Base-by-base conservation (phyloP, 164 flowering plant species). In the Annona cherimola region DNA sequence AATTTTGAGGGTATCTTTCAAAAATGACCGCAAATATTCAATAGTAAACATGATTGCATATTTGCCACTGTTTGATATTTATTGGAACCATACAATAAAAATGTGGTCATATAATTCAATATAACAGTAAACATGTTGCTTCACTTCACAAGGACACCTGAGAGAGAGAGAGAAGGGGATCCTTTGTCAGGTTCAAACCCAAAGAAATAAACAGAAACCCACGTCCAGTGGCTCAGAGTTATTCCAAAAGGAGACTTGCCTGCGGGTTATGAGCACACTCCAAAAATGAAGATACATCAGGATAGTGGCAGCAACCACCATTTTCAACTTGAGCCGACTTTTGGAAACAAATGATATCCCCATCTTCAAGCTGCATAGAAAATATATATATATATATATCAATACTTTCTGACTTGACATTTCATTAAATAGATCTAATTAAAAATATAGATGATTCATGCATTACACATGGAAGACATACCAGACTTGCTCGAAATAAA, bases 261-360 rank as follows among this genome's bases (percentile, higher is more conserved):
- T 95, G 98, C 20, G 97, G 97, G 81, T 91, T 91, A 73, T 93
- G 98, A 66, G 89, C 97, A 82, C 93, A 93, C 69, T 90, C 97
- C 84, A 95, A 79, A 81, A 86, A 95, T 59, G 90, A 85, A 54
- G 93, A 93, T 68, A 95, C 92, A 78, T 88, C 92, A 61, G 96
- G 97, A 76, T 86, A 89, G 50, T 88, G 90, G 42, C 19, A 84
- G 73, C 80, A 81, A 67, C 82, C 84, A 44, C 73, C 82, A 80
- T 69, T 72, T 70, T 83, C 88, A 69, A 55, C 69, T 18, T 81
- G 75, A 68, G 78, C 76, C 63, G 84, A 77, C 80, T 87, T 95
- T 80, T 93, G 99, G 74, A 84, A 91, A 83, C 99, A 95, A 39
- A 95, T 83, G 41, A 95, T 90, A 74, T 95, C 99, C 42, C 99